Evolutionary conservation across 805 yeast genomes (phyloP), one percentile per base, ranked within the genome.

Genomic region (Lachancea thermotolerans): DNA sequence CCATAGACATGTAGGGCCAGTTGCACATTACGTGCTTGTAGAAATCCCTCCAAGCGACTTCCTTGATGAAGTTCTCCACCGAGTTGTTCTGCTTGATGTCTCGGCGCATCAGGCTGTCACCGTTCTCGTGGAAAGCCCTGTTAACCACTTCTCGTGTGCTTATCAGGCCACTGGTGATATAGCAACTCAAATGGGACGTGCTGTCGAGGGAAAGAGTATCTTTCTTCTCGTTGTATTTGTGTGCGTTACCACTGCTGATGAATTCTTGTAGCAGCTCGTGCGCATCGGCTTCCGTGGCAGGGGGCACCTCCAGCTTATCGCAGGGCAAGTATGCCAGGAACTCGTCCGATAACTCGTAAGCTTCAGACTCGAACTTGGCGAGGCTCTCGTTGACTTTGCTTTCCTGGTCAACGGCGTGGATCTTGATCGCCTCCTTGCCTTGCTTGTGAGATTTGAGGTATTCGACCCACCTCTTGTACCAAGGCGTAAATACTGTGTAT

Each of bases 1-100:
- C 67, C 78, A 77, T 77, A 41, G 71, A 68, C 6, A 73, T 55
- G 48, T 68, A 72, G 2, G 83, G 83, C 74, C 77, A 71, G 45
- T 68, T 65, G 44, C 67, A 63, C 41, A 75, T 49, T 7, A 74
- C 66, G 49, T 77, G 79, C 39, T 71, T 66, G 54, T 77, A 77
- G 47, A 76, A 77, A 53, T 78, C 82, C 52, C 82, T 67, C 77
- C 80, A 78, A 1, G 81, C 77, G 9, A 78, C 65, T 54, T 78
- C 81, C 32, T 80, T 68, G 27, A 76, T 64, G 64, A 74, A 78
- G 37, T 70, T 70, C 17, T 67, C 65, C 14, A 65, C 53, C 4
- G 75, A 71, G 5, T 55, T 50, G 36, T 66, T 64, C 16, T 66
- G 67, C 34, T 55, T 52, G 39, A 58, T 46, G 42, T 52, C 52